Percentiles rank a stretch among this genome's conserved stretches.
phyloP scores from a whole-genome alignment of 148 eudicot genomes.

The Amaranthus cruentus region DNA sequence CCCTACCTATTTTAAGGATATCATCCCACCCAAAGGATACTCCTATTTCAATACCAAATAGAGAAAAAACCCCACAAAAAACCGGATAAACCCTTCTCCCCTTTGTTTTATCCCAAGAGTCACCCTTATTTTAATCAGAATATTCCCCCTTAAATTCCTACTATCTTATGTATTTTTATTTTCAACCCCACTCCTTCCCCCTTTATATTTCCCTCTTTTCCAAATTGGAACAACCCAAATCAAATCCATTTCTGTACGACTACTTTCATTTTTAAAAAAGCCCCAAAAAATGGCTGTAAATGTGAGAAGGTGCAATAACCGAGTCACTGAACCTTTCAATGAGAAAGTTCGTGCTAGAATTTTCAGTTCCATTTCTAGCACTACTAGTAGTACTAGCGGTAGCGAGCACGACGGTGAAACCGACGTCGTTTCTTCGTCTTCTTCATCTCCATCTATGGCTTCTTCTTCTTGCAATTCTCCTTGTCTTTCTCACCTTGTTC shows the following conservation, averaged over 20 bases:
- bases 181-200: neutral
- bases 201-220: neutral
- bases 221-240: neutral
- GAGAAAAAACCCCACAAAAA: neutral
- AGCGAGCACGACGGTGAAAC: conserved; percentile 56
- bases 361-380: conserved; percentile 25
- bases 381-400: conserved; percentile 46
- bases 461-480: conserved; percentile 17
- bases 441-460: conserved; percentile 14
- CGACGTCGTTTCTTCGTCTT: conserved; percentile 33
- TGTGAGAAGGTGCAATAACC: conserved; percentile 27
- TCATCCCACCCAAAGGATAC: neutral
- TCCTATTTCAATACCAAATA: neutral
- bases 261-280: neutral
- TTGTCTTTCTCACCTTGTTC: conserved; percentile 50
- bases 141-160: conserved; percentile 17
- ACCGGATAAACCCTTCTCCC: conserved; percentile 14
- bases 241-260: neutral
- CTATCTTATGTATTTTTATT: neutral
- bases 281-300: conserved; percentile 32
- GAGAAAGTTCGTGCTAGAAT: conserved; percentile 48
- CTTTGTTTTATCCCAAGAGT: conserved; percentile 21
- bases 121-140: conserved; percentile 17
- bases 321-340: conserved; percentile 45
- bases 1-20: neutral